These are phyloP conservation scores for Penicillium corylophilum DNA, from an alignment of 2,329 filamentous ascomycete species.

Conservation along the genomic window DNA sequence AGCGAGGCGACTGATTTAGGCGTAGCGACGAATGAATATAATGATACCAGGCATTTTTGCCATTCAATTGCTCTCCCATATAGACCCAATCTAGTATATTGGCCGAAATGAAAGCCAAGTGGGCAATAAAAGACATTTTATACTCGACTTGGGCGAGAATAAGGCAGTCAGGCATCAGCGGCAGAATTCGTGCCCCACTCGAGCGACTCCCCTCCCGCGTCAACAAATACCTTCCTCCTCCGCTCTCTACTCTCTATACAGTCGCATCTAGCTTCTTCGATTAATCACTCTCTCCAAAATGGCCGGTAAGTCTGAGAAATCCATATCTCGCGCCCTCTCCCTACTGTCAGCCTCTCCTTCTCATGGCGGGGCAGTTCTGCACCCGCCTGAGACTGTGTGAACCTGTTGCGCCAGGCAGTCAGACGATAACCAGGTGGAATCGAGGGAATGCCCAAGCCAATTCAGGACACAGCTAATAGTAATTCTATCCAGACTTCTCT, in stretches of 20 bases:
- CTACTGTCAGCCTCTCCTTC: neutral
- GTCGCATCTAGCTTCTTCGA: conserved; percentile 21
- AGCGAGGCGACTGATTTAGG: conserved; percentile 12
- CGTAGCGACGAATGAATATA: conserved; percentile 18
- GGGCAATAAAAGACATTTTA: neutral
- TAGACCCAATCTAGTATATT: neutral
- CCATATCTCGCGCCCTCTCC: neutral
- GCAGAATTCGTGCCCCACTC: conserved; percentile 28
- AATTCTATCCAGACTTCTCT: conserved; percentile 34
- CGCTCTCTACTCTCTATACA: conserved; percentile 17
- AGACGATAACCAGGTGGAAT: conserved; percentile 3
- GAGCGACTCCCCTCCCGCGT: conserved; percentile 13
- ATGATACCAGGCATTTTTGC: conserved; percentile 6
- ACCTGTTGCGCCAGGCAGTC: conserved; percentile 16
- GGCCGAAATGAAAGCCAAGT: neutral
- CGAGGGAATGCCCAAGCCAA: neutral
- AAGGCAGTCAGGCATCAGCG: conserved; percentile 18
- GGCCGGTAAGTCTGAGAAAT: conserved; percentile 30
- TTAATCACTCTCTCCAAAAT: conserved; percentile 29
- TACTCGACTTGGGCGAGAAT: conserved; percentile 11
- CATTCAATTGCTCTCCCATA: conserved; percentile 2
- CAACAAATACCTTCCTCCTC: conserved; percentile 25
- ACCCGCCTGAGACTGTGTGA: conserved; percentile 12
- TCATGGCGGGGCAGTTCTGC: conserved; percentile 7
- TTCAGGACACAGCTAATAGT: conserved; percentile 13